Percentiles rank a stretch among this genome's conserved stretches.
Evolutionary conservation across 352 stramenopile species (phyloP).

Genomic region (Phytophthora gonapodyides): DNA sequence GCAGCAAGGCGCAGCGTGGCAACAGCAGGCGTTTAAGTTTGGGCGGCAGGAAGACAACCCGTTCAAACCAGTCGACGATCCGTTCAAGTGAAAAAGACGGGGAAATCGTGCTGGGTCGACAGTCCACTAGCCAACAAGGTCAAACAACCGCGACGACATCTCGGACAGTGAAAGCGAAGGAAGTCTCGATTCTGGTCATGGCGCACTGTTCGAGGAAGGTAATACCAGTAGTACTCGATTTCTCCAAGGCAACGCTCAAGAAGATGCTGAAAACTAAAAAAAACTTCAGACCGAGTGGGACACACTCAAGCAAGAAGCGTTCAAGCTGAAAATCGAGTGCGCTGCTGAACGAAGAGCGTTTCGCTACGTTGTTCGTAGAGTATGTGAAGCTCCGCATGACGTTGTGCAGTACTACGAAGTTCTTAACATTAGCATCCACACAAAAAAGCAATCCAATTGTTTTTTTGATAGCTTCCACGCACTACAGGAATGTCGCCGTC

Average conservation of each 20-base stretch:
- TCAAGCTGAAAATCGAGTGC: neutral
- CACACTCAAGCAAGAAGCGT: neutral
- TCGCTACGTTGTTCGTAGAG: neutral
- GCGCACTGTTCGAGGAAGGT: too few relatives aligned
- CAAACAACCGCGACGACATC: constrained; percentile 15
- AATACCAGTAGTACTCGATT: too few relatives aligned
- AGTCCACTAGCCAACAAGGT: constrained; percentile 10
- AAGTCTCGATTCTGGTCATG: constrained; percentile 6
- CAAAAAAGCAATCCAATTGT: too few relatives aligned
- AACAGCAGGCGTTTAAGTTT: neutral
- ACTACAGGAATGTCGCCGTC: constrained; percentile 73
- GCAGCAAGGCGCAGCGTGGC: constrained; percentile 15
- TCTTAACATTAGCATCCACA: too few relatives aligned
- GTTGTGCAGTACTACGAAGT: neutral
- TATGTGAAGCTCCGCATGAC: too few relatives aligned
- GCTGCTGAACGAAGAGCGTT: neutral
- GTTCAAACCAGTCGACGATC: constrained; percentile 2
- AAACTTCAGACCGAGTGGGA: neutral
- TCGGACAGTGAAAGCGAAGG: constrained; percentile 27
- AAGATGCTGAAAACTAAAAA: constrained; percentile 1
- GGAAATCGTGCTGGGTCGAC: constrained; percentile 5
- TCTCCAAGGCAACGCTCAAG: neutral
- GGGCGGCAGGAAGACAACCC: constrained; percentile 4
- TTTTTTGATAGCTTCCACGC: neutral
- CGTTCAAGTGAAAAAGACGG: constrained; percentile 1